Evolutionary conservation across 352 stramenopile species (phyloP), one percentile per base, ranked within the genome.

Genomic region (Globisporangium canariense): DNA sequence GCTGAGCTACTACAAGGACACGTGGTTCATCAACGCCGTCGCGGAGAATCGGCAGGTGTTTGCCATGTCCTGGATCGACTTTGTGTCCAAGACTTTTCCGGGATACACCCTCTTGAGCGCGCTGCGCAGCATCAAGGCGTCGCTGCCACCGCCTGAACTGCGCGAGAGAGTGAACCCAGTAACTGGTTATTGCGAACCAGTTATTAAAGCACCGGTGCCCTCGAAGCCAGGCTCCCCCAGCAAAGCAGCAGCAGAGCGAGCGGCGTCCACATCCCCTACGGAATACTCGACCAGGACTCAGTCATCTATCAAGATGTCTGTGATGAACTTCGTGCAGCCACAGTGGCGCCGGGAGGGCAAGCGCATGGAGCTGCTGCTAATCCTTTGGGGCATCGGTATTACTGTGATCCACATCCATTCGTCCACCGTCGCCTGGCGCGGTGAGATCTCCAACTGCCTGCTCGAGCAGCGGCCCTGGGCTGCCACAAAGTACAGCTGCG

Each of bases 31-130:
- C 22, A 50, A 52, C 47, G 47, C 50, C 1, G 25, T 65, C 9
- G 50, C 25, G 2, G 59, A 65, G 34, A 65, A 49, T 10, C 20
- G 38, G 4, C 50, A 57, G 32, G 38, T 65, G 1, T 65, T 58
- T 28, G 7, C 20, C 11, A 32, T 51, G 8, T 65, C 20, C 14
- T 58, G 47, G 59, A 13, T 65, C 38, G 47, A 58, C 20, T 36
- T 57, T n/a, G 10, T 65, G 32, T 57, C 59, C 11, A 65, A 65
- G 20, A 62, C 57, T 1, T 52, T 62, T n/a, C 57, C 57, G 4
- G 57, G 57, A 16, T 62, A 62, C 57, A 45, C 40, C 16, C 41
- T 62, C 43, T 34, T 54, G 41, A 62, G 57, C 28, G 28, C 41
- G 0, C 18, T 62, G 41, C 41, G 41, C 7, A 28, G 16, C 18